A percentile compares a stretch with the other conserved stretches of the same genome.
Evolutionary conservation across 495 filamentous ascomycete species (phyloP).

Genomic region (Penicillium ucsense): DNA sequence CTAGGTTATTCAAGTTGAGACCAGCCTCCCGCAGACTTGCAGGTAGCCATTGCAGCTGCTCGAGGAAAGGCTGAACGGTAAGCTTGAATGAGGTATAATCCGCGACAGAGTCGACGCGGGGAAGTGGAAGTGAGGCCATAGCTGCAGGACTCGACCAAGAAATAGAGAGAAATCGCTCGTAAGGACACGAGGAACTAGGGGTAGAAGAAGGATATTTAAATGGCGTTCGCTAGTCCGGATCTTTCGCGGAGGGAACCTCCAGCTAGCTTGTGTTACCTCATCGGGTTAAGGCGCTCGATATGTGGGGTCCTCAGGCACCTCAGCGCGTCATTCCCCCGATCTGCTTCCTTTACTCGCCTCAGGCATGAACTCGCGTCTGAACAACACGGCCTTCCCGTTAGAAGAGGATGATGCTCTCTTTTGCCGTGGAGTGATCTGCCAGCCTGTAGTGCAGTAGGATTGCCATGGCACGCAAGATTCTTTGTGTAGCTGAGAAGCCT

Average conservation of each 20-base stretch:
- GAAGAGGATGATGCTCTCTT: slow-evolving; percentile 4
- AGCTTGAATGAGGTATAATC: slow-evolving; percentile 66
- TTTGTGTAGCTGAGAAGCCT: slow-evolving; percentile 96
- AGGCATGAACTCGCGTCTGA: slow-evolving; percentile 9
- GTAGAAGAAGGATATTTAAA: neutral
- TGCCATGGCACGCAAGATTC: slow-evolving; percentile 43
- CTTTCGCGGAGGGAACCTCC: too few relatives aligned
- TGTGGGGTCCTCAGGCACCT: slow-evolving; percentile 14
- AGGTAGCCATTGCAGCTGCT: slow-evolving; percentile 67
- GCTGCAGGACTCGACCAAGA: neutral
- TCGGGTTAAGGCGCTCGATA: slow-evolving; percentile 10
- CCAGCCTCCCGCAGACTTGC: slow-evolving; percentile 47
- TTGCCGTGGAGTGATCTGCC: slow-evolving; percentile 2
- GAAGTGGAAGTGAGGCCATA: slow-evolving; percentile 53
- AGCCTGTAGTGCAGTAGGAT: slow-evolving; percentile 3
- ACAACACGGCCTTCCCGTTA: slow-evolving; percentile 10
- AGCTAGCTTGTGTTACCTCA: slow-evolving; percentile 19
- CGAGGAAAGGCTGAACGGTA: slow-evolving; percentile 65
- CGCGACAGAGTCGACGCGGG: slow-evolving; percentile 51
- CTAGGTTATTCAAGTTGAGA: slow-evolving; percentile 44
- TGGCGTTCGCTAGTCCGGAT: too few relatives aligned
- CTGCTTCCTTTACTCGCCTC: neutral
- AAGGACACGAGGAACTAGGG: neutral
- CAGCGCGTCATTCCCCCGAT: slow-evolving; percentile 1
- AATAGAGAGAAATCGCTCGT: neutral